Percentiles rank a stretch among this genome's conserved stretches.
Conservation (phyloP, 2,329 filamentous ascomycete species). For the Alternaria brassicicola region DNA sequence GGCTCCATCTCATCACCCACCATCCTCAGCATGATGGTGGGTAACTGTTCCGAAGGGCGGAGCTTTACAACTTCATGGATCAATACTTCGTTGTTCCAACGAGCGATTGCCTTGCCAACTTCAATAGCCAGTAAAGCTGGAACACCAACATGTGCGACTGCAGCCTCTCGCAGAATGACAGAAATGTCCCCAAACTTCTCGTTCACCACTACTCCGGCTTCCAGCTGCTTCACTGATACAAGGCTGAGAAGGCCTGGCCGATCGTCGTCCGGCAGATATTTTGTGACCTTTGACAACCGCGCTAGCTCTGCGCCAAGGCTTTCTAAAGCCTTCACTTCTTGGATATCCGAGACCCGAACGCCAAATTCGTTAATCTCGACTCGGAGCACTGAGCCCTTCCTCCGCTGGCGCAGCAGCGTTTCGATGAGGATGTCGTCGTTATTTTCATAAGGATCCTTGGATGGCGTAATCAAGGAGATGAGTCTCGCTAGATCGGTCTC, state of each 20-base stretch:
- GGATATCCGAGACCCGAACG: constrained; percentile 65
- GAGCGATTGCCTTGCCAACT: constrained; percentile 66
- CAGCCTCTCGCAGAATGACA: constrained; percentile 29
- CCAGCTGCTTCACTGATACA: constrained; percentile 67
- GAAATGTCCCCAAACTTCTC: constrained; percentile 69
- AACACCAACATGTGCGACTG: constrained; percentile 70
- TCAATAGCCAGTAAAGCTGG: constrained; percentile 84
- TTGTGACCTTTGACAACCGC: constrained; percentile 84
- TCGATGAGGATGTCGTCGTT: constrained; percentile 96
- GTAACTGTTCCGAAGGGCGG: constrained; percentile 52
- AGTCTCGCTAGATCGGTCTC: constrained; percentile 82
- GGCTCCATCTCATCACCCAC: constrained; percentile 95
- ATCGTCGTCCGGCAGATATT: constrained; percentile 95
- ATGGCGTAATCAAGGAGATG: constrained; percentile 85
- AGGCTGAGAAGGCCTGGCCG: constrained; percentile 85
- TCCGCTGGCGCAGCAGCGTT: constrained; percentile 82
- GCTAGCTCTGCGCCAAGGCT: constrained; percentile 78
- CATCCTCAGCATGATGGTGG: constrained; percentile 84
- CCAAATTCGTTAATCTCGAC: constrained; percentile 69
- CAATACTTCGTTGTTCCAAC: constrained; percentile 74
- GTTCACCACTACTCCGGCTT: constrained; percentile 67
- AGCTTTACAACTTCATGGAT: constrained; percentile 65
- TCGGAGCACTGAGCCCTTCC: constrained; percentile 83
- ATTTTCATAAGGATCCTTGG: constrained; percentile 84
- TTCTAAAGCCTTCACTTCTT: constrained; percentile 70